A percentile compares a stretch with the other conserved stretches of the same genome.
Conservation (phyloP, 225 moss, liverwort and hornwort species). For the Bryum argenteum region DNA sequence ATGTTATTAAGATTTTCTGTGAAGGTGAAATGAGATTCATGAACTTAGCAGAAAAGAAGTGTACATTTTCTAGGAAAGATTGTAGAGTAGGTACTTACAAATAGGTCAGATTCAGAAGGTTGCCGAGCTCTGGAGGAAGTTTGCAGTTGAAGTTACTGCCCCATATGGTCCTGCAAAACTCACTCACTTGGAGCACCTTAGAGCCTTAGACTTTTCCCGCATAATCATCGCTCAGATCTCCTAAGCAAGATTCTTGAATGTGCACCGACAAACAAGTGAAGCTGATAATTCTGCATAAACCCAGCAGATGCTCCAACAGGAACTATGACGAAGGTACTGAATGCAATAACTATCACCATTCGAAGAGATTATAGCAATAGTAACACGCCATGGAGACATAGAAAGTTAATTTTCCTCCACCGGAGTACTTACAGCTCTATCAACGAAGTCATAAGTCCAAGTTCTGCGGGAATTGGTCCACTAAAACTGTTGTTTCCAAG, state of each 20-base stretch:
- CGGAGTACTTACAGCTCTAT: slow-evolving; percentile 40
- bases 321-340: background rate
- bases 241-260: background rate
- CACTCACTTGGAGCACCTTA: background rate
- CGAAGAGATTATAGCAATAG: too few species aligned
- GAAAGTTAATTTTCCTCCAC: too few species aligned
- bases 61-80: too few species aligned
- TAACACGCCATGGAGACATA: too few species aligned
- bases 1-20: too few species aligned
- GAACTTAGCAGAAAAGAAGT: too few species aligned
- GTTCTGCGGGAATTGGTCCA: slow-evolving; percentile 41
- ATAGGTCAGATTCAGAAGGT: slow-evolving; percentile 51
- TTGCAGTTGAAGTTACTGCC: slow-evolving; percentile 43
- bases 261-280: background rate
- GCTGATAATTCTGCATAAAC: background rate
- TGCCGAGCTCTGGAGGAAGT: slow-evolving; percentile 49
- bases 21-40: too few species aligned
- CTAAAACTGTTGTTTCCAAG: slow-evolving; percentile 48
- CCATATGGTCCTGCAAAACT: slow-evolving; percentile 53
- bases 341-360: too few species aligned
- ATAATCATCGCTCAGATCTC: background rate
- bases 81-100: slow-evolving; percentile 39
- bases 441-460: slow-evolving; percentile 40
- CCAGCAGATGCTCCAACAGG: background rate
- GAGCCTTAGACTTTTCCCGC: background rate